Base-by-base conservation (phyloP, 768 basidiomycete species). In the Brasilioporus rufonigricans region DNA sequence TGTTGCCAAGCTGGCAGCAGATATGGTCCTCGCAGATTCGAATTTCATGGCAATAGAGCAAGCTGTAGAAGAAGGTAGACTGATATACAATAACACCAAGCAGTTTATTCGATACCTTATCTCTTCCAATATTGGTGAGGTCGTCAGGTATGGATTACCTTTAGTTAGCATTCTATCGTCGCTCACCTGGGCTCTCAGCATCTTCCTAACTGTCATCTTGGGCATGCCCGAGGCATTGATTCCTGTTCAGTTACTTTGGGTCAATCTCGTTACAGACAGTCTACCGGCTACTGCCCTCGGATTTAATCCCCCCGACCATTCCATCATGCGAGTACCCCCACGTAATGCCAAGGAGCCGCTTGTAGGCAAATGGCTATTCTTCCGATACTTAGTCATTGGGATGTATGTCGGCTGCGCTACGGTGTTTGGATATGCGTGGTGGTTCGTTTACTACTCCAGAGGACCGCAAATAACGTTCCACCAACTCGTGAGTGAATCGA, bases 191-290 rank as follows among this genome's bases (percentile, higher is more conserved):
- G 5, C 36, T 59, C 54, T 66, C 70, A 78, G 91, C 71, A 99
- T 99, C 73, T 99, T 99, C 80, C 75, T 98, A 62, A 98, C 97
- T 2, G 95, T 98, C 24, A 79, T 98, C 45, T 79, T 99, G 57
- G 96, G 97, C 67, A 98, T 98, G 96, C 96, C 96, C n/a, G 96
- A 98, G 71, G 96, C 97, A 48, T 76, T 99, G 52, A 98, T 98
- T 64, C 94, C 94, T 40, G 94, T 98, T 16, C 96, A 99, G 80
- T 79, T 99, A 40, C 86, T 99, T 49, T 98, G 94, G 93, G 95
- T 98, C 68, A 99, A 98, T 74, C 77, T 98, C 53, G 93, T 98
- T 60, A 98, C 95, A 48, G 95, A 97, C 76, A 91, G 92, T 75
- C 77, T 97, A 39, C 96, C 96, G 2, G 96, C 96, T 7, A 98